A percentile compares a stretch with the other conserved stretches of the same genome.
Evolutionary conservation across 1,284 basidiomycete species (phyloP).

Genomic region (Wallemia ichthyophaga): DNA sequence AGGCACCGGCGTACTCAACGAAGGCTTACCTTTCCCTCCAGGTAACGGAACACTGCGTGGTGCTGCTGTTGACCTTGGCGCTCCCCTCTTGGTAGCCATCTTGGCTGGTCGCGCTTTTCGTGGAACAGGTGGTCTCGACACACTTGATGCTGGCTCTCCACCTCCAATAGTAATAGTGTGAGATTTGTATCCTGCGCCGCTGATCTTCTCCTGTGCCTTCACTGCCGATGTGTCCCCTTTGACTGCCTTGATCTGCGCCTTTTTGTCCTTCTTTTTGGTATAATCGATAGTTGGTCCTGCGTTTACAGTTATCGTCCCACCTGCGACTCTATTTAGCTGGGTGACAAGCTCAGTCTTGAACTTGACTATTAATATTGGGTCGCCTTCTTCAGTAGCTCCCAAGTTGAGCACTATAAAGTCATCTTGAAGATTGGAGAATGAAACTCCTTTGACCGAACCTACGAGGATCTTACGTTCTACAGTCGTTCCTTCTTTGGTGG

Average conservation of each 20-base stretch:
- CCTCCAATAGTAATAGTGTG: conserved; percentile 61
- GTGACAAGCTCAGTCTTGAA: conserved; percentile 91
- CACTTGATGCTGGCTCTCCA: conserved; percentile 39
- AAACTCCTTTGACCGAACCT: conserved; percentile 52
- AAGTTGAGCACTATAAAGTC: conserved; percentile 81
- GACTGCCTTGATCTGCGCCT: conserved; percentile 52
- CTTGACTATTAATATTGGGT: conserved; percentile 62
- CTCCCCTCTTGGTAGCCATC: not conserved
- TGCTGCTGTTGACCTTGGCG: not conserved
- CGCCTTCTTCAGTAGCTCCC: conserved; percentile 60
- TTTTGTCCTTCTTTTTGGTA: conserved; percentile 91
- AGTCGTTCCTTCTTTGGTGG: conserved; percentile 25
- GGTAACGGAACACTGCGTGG: not conserved
- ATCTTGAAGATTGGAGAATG: conserved; percentile 64
- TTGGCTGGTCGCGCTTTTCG: not conserved
- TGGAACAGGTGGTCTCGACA: not conserved
- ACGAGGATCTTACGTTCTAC: conserved; percentile 73
- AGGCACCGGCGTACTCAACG: conserved; percentile 20
- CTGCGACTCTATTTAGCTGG: conserved; percentile 49
- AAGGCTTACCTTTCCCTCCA: conserved; percentile 2
- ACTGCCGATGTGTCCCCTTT: conserved; percentile 51
- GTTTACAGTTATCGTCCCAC: conserved; percentile 39
- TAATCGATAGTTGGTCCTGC: conserved; percentile 53
- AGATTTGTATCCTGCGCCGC: conserved; percentile 76
- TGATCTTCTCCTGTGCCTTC: conserved; percentile 8